Percentiles rank a stretch among this genome's conserved stretches.
Evolutionary conservation across 345 rosid species (phyloP).

Genomic region (Adansonia digitata): DNA sequence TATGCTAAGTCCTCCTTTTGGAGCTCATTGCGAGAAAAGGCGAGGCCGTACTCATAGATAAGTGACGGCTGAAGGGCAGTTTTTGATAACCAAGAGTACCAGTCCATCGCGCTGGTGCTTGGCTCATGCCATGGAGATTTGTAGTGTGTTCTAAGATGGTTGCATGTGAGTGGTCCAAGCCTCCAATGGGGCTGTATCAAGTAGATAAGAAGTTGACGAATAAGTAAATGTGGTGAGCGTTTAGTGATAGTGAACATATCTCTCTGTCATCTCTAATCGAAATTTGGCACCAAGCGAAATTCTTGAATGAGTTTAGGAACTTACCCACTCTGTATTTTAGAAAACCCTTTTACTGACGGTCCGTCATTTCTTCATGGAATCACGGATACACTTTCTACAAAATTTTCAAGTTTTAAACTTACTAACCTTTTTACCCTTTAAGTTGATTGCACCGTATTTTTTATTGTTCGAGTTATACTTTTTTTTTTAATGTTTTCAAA

Average conservation of each 20-base stretch:
- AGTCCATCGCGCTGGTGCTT: conserved; percentile 45
- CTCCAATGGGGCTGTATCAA: conserved; percentile 9
- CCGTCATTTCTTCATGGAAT: too few relatives aligned
- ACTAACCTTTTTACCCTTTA: too few relatives aligned
- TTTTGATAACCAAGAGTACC: conserved; percentile 84
- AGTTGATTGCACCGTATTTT: too few relatives aligned
- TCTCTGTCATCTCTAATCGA: conserved; percentile 4
- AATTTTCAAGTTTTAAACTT: too few relatives aligned
- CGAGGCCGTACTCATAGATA: conserved; percentile 59
- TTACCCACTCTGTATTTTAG: neutral
- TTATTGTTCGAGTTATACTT: too few relatives aligned
- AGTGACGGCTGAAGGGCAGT: conserved; percentile 52
- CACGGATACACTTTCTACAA: too few relatives aligned
- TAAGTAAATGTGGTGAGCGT: conserved; percentile 26
- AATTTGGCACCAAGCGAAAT: conserved; percentile 19
- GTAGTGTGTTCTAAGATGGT: neutral
- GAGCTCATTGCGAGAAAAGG: conserved; percentile 59
- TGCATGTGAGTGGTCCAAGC: conserved; percentile 5
- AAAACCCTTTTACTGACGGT: too few relatives aligned
- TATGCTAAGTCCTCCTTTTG: conserved; percentile 52
- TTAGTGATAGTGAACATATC: neutral
- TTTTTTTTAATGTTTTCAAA: too few relatives aligned
- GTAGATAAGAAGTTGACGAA: conserved; percentile 21
- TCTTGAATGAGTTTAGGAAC: conserved; percentile 12
- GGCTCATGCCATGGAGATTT: neutral